Evolutionary conservation across 2,329 filamentous ascomycete species (phyloP).

Genomic region (Colletotrichum sp.): DNA sequence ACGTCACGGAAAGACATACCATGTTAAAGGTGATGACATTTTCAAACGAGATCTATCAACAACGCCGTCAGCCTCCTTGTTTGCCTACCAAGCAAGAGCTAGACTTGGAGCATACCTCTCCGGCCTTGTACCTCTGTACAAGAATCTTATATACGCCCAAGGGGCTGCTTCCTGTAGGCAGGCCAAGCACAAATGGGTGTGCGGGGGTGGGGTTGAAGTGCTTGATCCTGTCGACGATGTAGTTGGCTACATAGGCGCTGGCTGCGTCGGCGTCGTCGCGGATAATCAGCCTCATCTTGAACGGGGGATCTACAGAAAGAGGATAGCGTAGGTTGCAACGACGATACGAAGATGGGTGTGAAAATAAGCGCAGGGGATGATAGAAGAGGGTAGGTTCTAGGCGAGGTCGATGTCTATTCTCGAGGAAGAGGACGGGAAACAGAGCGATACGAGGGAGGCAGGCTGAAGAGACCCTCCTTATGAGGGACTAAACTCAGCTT

Average conservation of each 20-base stretch:
- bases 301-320: conserved; percentile 17
- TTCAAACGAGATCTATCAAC: conserved; percentile 74
- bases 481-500: conserved; percentile 2
- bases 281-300: conserved; percentile 81
- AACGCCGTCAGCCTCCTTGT: neutral
- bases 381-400: neutral
- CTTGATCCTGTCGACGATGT: conserved; percentile 83
- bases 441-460: neutral
- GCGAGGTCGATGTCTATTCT: neutral
- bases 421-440: neutral
- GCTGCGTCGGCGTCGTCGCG: conserved; percentile 72
- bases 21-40: conserved; percentile 94
- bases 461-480: conserved; percentile 6
- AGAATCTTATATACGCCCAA: conserved; percentile 79
- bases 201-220: conserved; percentile 73
- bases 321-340: conserved; percentile 20
- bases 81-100: neutral
- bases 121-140: conserved; percentile 73
- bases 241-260: conserved; percentile 79
- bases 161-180: conserved; percentile 84
- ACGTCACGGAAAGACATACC: conserved; percentile 50
- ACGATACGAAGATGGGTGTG: neutral
- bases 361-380: neutral
- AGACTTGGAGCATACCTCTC: conserved; percentile 46
- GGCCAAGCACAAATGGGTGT: conserved; percentile 80